Evolutionary conservation across 2,329 filamentous ascomycete genomes (phyloP), one percentile per base, ranked within the genome.

Genomic region (Tolypocladium nubicola): DNA sequence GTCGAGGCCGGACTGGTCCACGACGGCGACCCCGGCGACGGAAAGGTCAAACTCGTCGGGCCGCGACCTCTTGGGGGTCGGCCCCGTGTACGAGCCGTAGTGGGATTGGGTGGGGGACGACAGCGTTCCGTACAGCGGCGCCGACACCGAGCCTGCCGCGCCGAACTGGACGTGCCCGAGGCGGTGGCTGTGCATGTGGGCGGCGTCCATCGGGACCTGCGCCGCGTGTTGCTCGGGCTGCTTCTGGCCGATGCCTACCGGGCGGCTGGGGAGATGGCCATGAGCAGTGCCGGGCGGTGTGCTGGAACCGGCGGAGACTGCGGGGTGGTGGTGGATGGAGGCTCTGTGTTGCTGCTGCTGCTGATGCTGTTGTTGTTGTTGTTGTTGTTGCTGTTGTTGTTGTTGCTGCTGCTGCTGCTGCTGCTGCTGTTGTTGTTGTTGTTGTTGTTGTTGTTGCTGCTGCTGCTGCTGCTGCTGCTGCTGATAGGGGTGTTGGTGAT

Each of bases 41-140:
- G 78, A 78, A 45, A 84, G 71, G 55, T 85, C 82, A 49, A 86
- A 75, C 38, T 85, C 82, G 60, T 84, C 81, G 45, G 80, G 80
- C 40, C 81, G 76, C 47, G 76, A 70, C 40, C 83, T 76, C 67
- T 86, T 86, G 47, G 76, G 65, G 13, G 72, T 70, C 41, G 65
- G 58, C 57, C 63, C 61, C 52, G 61, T 65, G 53, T 70, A 69
- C 49, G 73, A 66, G 33, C 62, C 62, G 53, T 69, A 65, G 19
- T 64, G 66, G 43, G 68, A 59, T 23, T 68, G 69, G 41, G 69
- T 71, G 23, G 75, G 70, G 8, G 78, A 76, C 62, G 71, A 65
- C 57, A 80, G 72, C 58, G 79, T 71, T 52, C 79, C 76, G 61
- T 83, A 83, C 57, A 83, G 67, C 19, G 80, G 77, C 19, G 77